phyloP scores from a whole-genome alignment of 257 asterid species.

The Scutellaria galericulata region DNA sequence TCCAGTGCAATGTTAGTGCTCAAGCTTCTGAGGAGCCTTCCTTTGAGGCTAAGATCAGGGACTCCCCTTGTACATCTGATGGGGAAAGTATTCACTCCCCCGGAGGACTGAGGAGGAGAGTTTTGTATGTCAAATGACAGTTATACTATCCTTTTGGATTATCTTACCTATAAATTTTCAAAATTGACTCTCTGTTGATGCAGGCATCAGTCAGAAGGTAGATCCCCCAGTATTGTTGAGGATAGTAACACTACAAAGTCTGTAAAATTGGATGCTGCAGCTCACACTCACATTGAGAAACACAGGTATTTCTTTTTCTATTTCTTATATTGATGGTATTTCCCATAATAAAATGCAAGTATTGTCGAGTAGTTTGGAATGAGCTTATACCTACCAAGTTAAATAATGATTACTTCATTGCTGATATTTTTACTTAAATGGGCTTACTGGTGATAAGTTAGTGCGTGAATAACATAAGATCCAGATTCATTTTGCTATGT shows the following conservation, averaged over 20 bases:
- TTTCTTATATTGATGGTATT: conserved; percentile 6
- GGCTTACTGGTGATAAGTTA: conserved; percentile 5
- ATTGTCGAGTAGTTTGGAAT: not conserved
- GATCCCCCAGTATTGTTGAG: conserved; percentile 46
- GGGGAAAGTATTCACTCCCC: conserved; percentile 53
- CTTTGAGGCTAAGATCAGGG: conserved; percentile 43
- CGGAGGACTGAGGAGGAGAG: conserved; percentile 84
- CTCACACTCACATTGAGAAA: conserved; percentile 75
- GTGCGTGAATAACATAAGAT: conserved; percentile 10
- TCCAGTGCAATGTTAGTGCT: conserved; percentile 43
- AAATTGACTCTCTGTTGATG: conserved; percentile 36
- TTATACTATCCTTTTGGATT: not conserved
- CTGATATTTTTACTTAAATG: not conserved
- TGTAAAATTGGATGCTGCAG: conserved; percentile 82
- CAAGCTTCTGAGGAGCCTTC: conserved; percentile 50
- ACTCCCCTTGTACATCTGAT: conserved; percentile 50
- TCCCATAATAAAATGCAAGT: not conserved
- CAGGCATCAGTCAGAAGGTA: conserved; percentile 63
- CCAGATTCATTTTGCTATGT: not conserved
- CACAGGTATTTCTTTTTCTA: conserved; percentile 60
- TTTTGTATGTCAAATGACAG: conserved; percentile 50
- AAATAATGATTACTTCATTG: not conserved
- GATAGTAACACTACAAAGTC: conserved; percentile 48
- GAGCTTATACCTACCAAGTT: not conserved
- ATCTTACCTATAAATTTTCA: conserved; percentile 21